Conservation (phyloP, 78 protist species). For the Chrysochromulina tobinii region DNA sequence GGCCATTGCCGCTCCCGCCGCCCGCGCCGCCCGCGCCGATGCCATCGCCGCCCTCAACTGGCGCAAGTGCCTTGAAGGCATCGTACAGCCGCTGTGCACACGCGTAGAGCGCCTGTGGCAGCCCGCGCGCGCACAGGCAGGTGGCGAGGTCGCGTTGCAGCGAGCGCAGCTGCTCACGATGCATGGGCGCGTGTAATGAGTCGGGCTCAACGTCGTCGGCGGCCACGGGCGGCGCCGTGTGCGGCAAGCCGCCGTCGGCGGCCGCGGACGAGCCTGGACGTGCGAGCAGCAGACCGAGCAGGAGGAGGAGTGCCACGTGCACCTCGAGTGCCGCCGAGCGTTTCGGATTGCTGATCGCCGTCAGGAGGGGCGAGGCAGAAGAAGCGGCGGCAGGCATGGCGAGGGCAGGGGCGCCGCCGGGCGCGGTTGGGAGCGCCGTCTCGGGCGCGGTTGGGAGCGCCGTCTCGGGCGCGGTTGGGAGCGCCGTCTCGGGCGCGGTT, state of each 20-base stretch:
- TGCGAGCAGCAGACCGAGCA: neutral
- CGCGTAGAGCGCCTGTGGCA: neutral
- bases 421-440: no score
- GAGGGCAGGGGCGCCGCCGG: no score
- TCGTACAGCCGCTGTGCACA: neutral
- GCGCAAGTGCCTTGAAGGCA: neutral
- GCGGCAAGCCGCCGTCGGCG: no score
- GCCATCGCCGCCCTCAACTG: neutral
- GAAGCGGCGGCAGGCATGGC: no score
- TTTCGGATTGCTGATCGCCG: neutral
- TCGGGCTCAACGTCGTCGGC: no score
- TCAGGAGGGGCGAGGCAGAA: no score
- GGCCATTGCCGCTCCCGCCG: no score
- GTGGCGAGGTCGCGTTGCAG: neutral
- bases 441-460: no score
- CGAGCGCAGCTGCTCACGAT: neutral
- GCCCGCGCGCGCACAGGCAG: neutral
- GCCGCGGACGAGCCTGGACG: no score
- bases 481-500: neutral
- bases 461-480: neutral
- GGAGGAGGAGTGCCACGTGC: neutral
- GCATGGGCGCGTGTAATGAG: no score
- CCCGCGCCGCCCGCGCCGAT: no score
- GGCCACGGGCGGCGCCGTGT: no score
- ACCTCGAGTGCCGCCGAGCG: neutral